These are phyloP conservation scores for Mycosphaerella sp. DNA, from an alignment of 2,329 filamentous ascomycete species.

Conservation along the genomic window DNA sequence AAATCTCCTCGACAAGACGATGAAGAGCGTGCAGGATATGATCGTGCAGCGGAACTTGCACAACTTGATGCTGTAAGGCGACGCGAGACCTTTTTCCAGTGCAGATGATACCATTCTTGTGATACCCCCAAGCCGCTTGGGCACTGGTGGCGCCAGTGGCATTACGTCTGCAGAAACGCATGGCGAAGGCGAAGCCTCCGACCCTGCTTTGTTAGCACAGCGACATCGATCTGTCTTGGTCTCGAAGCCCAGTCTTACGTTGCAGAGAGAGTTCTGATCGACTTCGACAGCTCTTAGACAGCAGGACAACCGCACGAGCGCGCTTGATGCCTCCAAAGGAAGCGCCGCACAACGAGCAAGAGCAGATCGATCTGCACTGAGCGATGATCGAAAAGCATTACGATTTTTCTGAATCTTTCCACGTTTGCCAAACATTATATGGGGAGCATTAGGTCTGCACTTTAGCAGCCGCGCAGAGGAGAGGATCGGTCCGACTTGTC, in stretches of 20 bases:
- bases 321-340: not conserved
- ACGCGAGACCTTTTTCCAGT: not conserved
- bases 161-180: not conserved
- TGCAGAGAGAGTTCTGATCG: not conserved
- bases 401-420: not conserved
- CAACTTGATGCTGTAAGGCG: constrained; percentile 41
- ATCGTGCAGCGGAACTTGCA: constrained; percentile 50
- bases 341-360: not conserved
- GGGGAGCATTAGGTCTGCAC: not conserved
- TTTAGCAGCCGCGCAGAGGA: not conserved
- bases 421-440: not conserved
- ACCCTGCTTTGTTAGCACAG: constrained; percentile 5
- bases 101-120: constrained; percentile 9
- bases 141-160: constrained; percentile 3
- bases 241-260: constrained; percentile 1
- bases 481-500: not conserved
- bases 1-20: constrained; percentile 47
- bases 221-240: constrained; percentile 8
- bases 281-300: constrained; percentile 1
- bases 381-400: not conserved
- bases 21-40: constrained; percentile 49
- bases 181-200: constrained; percentile 1
- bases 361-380: not conserved
- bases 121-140: constrained; percentile 7
- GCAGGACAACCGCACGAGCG: not conserved